Evolutionary conservation across 805 yeast genomes (phyloP).

Genomic region (Suhomyces sp.): DNA sequence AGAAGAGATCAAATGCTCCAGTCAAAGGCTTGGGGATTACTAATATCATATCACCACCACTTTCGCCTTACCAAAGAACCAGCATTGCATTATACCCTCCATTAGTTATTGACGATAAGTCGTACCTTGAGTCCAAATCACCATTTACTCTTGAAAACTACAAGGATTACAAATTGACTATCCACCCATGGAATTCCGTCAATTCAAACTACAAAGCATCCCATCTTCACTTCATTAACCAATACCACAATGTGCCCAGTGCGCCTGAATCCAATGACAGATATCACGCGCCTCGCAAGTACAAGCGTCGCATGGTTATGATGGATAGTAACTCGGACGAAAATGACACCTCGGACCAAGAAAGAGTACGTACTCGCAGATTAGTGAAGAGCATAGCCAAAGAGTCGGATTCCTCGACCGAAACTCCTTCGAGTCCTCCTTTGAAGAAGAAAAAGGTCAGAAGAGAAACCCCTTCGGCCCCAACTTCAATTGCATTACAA

Average conservation of each 20-base stretch:
- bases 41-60: slow-evolving; percentile 27
- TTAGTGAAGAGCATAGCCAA: slow-evolving; percentile 36
- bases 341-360: slow-evolving; percentile 32
- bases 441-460: slow-evolving; percentile 42
- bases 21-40: slow-evolving; percentile 6
- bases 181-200: slow-evolving; percentile 51
- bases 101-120: slow-evolving; percentile 6
- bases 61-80: slow-evolving; percentile 18
- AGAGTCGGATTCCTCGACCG: slow-evolving; percentile 16
- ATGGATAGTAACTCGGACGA: slow-evolving; percentile 5
- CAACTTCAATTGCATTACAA: slow-evolving; percentile 32
- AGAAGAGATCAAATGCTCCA: background rate
- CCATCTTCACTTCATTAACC: slow-evolving; percentile 52
- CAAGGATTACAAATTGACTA: slow-evolving; percentile 43
- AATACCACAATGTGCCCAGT: slow-evolving; percentile 38
- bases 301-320: slow-evolving; percentile 10
- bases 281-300: slow-evolving; percentile 8
- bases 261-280: slow-evolving; percentile 5
- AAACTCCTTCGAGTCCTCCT: slow-evolving; percentile 27
- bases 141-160: slow-evolving; percentile 48
- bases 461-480: slow-evolving; percentile 25
- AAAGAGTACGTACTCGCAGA: slow-evolving; percentile 61
- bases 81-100: slow-evolving; percentile 6
- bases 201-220: slow-evolving; percentile 44
- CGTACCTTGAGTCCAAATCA: slow-evolving; percentile 6